These are phyloP conservation scores for Dissoconium aciculare DNA, from an alignment of 2,329 filamentous ascomycete genomes.

Conservation along the genomic window DNA sequence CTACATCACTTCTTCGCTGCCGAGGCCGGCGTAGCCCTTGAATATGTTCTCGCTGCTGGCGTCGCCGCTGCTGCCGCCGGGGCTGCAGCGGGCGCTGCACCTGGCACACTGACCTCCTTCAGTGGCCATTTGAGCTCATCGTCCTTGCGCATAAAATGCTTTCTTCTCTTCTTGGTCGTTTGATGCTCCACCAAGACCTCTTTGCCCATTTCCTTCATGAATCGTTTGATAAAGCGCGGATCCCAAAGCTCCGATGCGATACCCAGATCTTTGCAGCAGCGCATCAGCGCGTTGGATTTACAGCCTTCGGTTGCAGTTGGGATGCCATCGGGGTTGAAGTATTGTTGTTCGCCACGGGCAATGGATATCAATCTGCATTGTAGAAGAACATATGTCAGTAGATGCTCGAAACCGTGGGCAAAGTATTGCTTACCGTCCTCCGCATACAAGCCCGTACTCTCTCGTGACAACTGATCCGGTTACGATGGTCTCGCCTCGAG, in stretches of 20 bases:
- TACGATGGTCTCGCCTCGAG: constrained; percentile 69
- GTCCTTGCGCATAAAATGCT: constrained; percentile 76
- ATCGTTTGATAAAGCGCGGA: constrained; percentile 73
- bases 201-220: constrained; percentile 57
- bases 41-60: too few relatives aligned
- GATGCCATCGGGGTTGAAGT: constrained; percentile 78
- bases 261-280: constrained; percentile 94
- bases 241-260: constrained; percentile 96
- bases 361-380: constrained; percentile 79
- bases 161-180: constrained; percentile 72
- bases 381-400: constrained; percentile 3
- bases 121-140: constrained; percentile 54
- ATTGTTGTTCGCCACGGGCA: constrained; percentile 85
- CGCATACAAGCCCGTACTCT: constrained; percentile 81
- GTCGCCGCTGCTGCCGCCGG: neutral
- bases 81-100: neutral
- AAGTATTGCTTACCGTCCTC: constrained; percentile 54
- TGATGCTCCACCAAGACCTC: constrained; percentile 85
- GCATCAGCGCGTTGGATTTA: constrained; percentile 94
- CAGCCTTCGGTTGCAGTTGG: constrained; percentile 91
- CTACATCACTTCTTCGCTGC: too few relatives aligned
- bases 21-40: too few relatives aligned
- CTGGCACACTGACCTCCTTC: constrained; percentile 31
- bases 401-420: neutral
- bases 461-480: constrained; percentile 69